Base-by-base conservation (phyloP, 225 moss, liverwort and hornwort genomes). In the Neckera pumila region DNA sequence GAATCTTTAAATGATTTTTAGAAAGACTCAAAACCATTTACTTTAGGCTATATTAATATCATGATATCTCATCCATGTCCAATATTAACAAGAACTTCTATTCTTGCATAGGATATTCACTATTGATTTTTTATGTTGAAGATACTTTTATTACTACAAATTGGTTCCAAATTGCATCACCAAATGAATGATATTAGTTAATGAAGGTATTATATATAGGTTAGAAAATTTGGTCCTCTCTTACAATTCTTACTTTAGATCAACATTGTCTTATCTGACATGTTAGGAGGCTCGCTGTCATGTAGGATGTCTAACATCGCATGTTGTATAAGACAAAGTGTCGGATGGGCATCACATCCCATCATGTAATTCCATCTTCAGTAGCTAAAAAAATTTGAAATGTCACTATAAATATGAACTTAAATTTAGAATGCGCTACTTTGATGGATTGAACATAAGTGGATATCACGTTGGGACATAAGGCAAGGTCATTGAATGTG, bases 391-490 rank as follows among this genome's bases (percentile, higher is more conserved):
- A n/a, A n/a, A n/a, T n/a, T n/a, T n/a, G n/a, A n/a, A n/a, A n/a
- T n/a, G n/a, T n/a, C n/a, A n/a, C n/a, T n/a, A n/a, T n/a, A n/a
- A n/a, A n/a, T n/a, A n/a, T n/a, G n/a, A n/a, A n/a, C n/a, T n/a
- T n/a, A n/a, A n/a, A n/a, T n/a, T n/a, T n/a, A n/a, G n/a, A n/a
- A n/a, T 36, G 6, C 11, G n/a, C 0, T 20, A 3, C n/a, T n/a
- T n/a, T 66, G 20, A 66, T 36, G 11, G n/a, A 6, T 1, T 6
- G 0, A 6, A 20, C 4, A 28, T 4, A 61, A 61, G 45, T 45
- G 28, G 62, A 7, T 62, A 5, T 62, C 2, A 62, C 27, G 4
- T 62, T 1, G 1, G 1, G 7, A n/a, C n/a, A n/a, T 1, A 6
- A 2, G 1, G 3, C 1, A 62, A 7, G 62, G 30, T 62, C 62